Percentiles rank a stretch among this genome's conserved stretches.
Conservation (phyloP, 139 green algal genomes). For the Micractinium conductrix region DNA sequence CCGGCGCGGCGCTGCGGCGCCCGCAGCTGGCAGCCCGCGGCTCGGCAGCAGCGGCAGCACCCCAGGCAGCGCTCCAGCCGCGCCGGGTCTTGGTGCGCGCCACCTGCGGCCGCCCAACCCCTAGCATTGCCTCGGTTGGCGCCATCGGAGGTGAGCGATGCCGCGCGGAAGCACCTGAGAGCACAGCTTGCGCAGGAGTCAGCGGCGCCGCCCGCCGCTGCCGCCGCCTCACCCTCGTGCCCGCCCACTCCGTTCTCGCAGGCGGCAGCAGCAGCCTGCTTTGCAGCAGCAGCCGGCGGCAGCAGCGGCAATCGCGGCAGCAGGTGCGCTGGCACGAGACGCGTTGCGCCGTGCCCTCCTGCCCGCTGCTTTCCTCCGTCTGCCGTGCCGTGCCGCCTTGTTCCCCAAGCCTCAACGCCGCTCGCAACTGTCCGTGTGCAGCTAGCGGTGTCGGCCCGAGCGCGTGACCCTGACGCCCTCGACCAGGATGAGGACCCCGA, state of each 20-base stretch:
- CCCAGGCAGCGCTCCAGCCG: not conserved
- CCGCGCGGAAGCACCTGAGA: not conserved
- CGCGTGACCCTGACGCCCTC: slow-evolving; percentile 36
- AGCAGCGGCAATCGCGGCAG: slow-evolving; percentile 21
- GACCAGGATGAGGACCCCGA: slow-evolving; percentile 36
- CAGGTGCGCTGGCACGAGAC: not conserved
- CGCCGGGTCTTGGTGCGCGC: not conserved
- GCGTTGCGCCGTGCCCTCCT: not conserved
- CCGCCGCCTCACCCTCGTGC: not conserved
- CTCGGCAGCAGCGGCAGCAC: not conserved
- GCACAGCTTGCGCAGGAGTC: too few species aligned
- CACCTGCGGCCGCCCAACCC: not conserved
- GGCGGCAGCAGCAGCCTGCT: slow-evolving; percentile 30
- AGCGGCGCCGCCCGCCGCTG: not conserved
- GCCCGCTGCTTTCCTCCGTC: too few species aligned
- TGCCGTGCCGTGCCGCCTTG: too few species aligned
- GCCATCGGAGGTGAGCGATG: not conserved
- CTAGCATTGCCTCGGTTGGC: slow-evolving; percentile 17
- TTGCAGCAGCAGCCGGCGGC: slow-evolving; percentile 1
- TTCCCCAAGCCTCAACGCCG: too few species aligned
- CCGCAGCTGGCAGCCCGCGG: not conserved
- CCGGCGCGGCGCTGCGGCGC: slow-evolving; percentile 1
- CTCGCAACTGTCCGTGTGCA: too few species aligned
- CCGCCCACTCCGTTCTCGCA: not conserved
- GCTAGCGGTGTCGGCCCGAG: slow-evolving; percentile 23